These are phyloP conservation scores for Candida ortonii DNA, from an alignment of 805 yeast species.

Conservation along the genomic window DNA sequence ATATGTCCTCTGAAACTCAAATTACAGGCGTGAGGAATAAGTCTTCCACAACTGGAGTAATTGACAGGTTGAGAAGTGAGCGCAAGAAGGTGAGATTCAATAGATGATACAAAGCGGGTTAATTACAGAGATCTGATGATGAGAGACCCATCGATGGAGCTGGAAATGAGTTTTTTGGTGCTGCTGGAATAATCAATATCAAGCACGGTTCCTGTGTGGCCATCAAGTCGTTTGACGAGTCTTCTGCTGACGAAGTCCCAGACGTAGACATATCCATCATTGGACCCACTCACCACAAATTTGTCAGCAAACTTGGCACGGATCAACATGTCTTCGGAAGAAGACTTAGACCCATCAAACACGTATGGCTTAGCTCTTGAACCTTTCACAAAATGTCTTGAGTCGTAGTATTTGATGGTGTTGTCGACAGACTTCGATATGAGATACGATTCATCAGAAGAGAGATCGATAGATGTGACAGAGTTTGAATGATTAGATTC, in stretches of 20 bases:
- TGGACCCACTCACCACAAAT: slow-evolving; percentile 55
- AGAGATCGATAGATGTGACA: slow-evolving; percentile 53
- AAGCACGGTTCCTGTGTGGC: slow-evolving; percentile 60
- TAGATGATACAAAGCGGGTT: slow-evolving; percentile 1
- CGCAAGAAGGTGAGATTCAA: slow-evolving; percentile 22
- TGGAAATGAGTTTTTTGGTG: slow-evolving; percentile 40
- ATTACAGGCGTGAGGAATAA: not conserved
- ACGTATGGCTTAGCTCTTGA: slow-evolving; percentile 43
- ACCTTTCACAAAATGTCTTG: slow-evolving; percentile 37
- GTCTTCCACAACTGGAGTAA: slow-evolving; percentile 7
- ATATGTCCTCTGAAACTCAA: slow-evolving; percentile 1
- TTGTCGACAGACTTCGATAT: slow-evolving; percentile 57
- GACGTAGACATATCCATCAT: slow-evolving; percentile 52
- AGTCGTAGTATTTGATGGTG: slow-evolving; percentile 54
- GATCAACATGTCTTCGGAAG: slow-evolving; percentile 49
- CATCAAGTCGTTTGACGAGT: slow-evolving; percentile 47
- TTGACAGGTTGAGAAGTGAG: slow-evolving; percentile 17
- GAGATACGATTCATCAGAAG: slow-evolving; percentile 39
- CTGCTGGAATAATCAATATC: slow-evolving; percentile 47
- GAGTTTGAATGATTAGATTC: slow-evolving; percentile 45
- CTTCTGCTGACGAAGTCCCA: slow-evolving; percentile 60
- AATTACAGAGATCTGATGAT: slow-evolving; percentile 40
- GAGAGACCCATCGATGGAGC: slow-evolving; percentile 56
- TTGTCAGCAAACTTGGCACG: slow-evolving; percentile 43
- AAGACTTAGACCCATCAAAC: slow-evolving; percentile 57